Base-by-base conservation (phyloP, 306 rosid genomes). In the Vigna unguiculata region DNA sequence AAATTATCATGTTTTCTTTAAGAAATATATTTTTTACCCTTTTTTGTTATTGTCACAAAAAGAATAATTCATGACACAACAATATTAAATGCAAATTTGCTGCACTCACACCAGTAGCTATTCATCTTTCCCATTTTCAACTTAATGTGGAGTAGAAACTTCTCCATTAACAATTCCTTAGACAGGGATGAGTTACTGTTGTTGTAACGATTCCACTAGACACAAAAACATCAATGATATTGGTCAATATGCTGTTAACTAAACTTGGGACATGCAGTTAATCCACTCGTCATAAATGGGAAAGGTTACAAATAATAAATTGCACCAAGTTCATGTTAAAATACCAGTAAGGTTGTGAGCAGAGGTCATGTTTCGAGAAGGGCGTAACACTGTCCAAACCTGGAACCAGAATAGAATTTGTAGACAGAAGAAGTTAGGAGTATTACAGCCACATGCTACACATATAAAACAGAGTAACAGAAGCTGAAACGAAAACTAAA, bases 331-430 rank as follows among this genome's bases (percentile, higher is more conserved):
- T 24, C n/a, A 19, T n/a, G 71, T 13, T 13, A 66, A 70, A 77
- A 72, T 82, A 82, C 86, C 86, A 66, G 82, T 57, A 38, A 72
- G 68, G 43, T 78, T 82, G 20, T 72, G 71, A 72, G 81, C 53
- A 78, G 86, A 72, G 69, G 76, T 58, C 86, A 82, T 82, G 63
- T 77, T 76, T 72, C 75, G 79, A 19, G 21, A 24, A 60, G 59
- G 76, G 57, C 55, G 43, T 21, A 61, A 48, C 47, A 25, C 75
- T 0, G 75, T 74, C 72, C 79, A 64, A 66, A 82, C 67, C 86
- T 82, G 82, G 67, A 82, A 78, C 22, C 49, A 72, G 69, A 72
- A 66, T 20, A 72, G 46, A 40, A n/a, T 58, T 20, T 55, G 46
- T 57, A 16, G 67, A 38, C 63, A 2, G 15, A 49, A 2, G 15